Evolutionary conservation across 768 basidiomycete species (phyloP).

Genomic region (Chalciporus piperatus): DNA sequence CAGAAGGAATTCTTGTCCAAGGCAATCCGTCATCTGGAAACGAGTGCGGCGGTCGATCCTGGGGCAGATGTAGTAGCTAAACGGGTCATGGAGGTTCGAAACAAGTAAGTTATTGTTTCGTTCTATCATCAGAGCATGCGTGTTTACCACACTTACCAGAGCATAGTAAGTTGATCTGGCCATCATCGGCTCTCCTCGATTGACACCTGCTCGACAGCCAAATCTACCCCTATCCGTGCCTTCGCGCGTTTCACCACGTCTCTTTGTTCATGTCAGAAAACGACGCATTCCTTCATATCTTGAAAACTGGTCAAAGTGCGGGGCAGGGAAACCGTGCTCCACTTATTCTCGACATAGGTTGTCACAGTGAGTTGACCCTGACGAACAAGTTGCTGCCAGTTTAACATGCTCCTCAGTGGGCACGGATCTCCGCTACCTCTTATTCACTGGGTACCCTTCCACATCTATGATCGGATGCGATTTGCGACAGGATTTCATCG

Average conservation of each 20-base stretch:
- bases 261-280: conserved; percentile 1
- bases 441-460: neutral
- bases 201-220: neutral
- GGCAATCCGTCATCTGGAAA: neutral
- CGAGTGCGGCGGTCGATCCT: neutral
- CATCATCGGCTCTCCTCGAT: neutral
- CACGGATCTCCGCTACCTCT: conserved; percentile 3
- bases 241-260: conserved; percentile 2
- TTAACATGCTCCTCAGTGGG: neutral
- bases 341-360: conserved; percentile 6
- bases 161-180: neutral
- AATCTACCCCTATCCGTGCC: conserved; percentile 3
- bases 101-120: neutral
- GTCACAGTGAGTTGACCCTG: conserved; percentile 3
- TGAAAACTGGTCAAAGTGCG: neutral
- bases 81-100: neutral
- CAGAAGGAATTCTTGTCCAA: conserved; percentile 2
- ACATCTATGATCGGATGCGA: conserved; percentile 2
- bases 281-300: neutral
- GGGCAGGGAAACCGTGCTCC: neutral
- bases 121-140: too few relatives aligned
- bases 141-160: neutral
- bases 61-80: neutral
- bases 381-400: neutral
- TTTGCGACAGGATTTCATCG: conserved; percentile 1